phyloP scores from a whole-genome alignment of 768 basidiomycete species.

The Trametes meyenii region DNA sequence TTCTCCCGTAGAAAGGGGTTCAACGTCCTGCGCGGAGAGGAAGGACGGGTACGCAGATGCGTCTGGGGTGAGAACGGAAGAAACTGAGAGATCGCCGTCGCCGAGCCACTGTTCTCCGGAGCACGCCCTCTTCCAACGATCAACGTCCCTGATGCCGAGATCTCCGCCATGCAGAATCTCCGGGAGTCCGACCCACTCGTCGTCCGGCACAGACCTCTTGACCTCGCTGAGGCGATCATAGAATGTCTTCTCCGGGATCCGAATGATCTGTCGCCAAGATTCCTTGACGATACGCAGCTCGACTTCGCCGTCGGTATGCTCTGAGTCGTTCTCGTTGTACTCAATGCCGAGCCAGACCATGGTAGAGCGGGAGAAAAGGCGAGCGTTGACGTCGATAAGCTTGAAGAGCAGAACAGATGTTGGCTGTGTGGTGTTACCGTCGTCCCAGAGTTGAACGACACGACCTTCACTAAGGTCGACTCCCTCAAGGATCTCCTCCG shows the following conservation, averaged over 20 bases:
- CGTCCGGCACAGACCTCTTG: background rate
- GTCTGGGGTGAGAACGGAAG: too few species aligned
- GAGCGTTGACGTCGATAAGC: slow-evolving; percentile 9
- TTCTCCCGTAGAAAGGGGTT: background rate
- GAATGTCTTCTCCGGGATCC: slow-evolving; percentile 3
- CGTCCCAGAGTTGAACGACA: background rate
- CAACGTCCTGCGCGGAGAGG: background rate
- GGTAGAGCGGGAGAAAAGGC: slow-evolving; percentile 17
- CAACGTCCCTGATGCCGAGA: background rate
- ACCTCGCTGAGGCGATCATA: background rate
- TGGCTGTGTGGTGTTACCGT: background rate
- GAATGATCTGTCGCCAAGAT: slow-evolving; percentile 13
- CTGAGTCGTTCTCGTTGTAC: background rate
- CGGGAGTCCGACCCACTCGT: background rate
- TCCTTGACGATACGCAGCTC: slow-evolving; percentile 14
- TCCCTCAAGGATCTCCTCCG: background rate
- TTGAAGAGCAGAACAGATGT: background rate
- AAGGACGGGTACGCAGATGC: background rate
- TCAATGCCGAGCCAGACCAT: slow-evolving; percentile 18
- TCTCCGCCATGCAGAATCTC: background rate
- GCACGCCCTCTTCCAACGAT: background rate
- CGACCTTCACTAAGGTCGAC: slow-evolving; percentile 3
- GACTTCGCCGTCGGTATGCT: background rate
- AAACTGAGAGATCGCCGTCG: too few species aligned
- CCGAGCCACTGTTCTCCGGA: too few species aligned